Evolutionary conservation across 1,139 yeast species (phyloP), one percentile per base, ranked within the genome.

Genomic region (Scheffersomyces quercinus): DNA sequence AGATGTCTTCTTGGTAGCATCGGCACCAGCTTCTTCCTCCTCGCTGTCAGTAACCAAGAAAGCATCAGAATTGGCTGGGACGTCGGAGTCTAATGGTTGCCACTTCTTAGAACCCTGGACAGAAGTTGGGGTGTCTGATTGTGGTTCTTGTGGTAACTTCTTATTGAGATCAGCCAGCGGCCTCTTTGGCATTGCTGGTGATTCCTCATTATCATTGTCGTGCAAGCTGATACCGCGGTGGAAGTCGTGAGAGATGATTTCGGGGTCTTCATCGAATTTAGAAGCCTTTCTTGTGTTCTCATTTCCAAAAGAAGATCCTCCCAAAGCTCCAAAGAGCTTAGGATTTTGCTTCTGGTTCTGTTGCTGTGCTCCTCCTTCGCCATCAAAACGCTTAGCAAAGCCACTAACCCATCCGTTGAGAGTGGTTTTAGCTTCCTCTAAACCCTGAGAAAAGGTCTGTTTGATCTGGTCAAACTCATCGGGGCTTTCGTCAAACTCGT

Each of bases 401-500:
- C 85, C 89, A 53, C 82, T 81, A 47, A 91, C 85, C 95, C 97
- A 90, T 24, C 83, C 80, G 51, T 87, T 84, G 46, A 93, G 81
- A 41, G 87, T 86, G 38, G 81, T 75, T 47, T 85, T 81, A 1
- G 98, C 93, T 56, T 90, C 97, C 58, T 85, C 91, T 42, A 90
- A 75, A 28, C 96, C 95, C 58, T 85, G 85, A 42, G 81, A 74
- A 47, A 89, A 77, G 40, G 83, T 81, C 43, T 86, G 88, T 56
- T 80, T 83, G 53, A 88, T 70, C 55, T 83, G 89, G 32, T 84
- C 84, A 56, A 85, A 75, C 47, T 78, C 82, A 39, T 83, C 84
- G 39, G 88, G 82, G 28, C 81, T 67, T 42, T 83, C 88, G 12
- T 75, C 79, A 13, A 69, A 79, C 3, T 68, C 75, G 4, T 40